Percentiles rank a stretch among this genome's conserved stretches.
These are phyloP conservation scores for Diplodia seriata DNA, from an alignment of 2,329 filamentous ascomycete species.

Conservation along the genomic window DNA sequence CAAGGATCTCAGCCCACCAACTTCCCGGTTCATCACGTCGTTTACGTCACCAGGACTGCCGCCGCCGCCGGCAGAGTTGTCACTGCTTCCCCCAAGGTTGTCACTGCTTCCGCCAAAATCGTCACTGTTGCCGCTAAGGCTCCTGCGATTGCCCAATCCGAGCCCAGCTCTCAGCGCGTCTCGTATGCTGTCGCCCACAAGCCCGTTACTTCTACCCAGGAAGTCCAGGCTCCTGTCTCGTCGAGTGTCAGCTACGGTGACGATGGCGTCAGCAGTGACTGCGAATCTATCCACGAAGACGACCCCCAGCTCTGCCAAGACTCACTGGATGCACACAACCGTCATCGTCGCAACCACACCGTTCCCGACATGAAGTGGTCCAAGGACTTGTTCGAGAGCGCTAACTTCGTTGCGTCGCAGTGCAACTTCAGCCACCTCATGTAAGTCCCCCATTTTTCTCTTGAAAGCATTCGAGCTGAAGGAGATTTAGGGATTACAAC, in stretches of 20 bases:
- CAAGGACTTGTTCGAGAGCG: slow-evolving; percentile 3
- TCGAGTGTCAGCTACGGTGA: neutral
- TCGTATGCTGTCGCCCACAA: neutral
- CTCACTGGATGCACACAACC: slow-evolving; percentile 12
- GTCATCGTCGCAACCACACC: slow-evolving; percentile 23
- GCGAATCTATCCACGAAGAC: neutral
- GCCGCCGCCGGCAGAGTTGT: neutral
- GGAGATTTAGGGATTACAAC: neutral
- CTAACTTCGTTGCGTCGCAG: neutral
- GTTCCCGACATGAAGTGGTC: slow-evolving; percentile 18
- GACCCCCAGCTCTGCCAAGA: slow-evolving; percentile 13
- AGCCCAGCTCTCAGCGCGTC: neutral
- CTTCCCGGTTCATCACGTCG: neutral
- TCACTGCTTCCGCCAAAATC: neutral
- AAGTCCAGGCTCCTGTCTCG: neutral
- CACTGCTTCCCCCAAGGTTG: neutral
- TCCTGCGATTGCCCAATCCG: neutral
- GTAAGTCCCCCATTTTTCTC: neutral
- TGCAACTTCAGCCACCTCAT: slow-evolving; percentile 26
- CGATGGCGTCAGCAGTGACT: neutral
- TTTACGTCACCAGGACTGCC: neutral
- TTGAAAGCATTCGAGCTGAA: neutral
- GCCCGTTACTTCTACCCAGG: neutral
- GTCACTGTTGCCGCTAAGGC: no score
- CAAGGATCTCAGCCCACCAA: neutral